Conservation (phyloP, 2,329 filamentous ascomycete genomes). For the Septoria petroselini region DNA sequence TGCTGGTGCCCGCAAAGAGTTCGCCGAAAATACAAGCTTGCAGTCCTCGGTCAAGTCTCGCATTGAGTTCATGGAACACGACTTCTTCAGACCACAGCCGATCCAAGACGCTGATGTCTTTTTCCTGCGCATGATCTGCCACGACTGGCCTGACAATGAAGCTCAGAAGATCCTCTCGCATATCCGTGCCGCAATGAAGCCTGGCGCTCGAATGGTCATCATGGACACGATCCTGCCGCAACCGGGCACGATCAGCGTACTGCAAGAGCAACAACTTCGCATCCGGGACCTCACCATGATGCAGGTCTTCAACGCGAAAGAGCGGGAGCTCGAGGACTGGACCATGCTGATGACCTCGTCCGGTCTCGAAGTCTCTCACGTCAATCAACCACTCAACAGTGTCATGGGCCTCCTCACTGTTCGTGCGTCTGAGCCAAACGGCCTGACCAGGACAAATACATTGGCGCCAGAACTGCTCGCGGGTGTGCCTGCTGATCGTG, state of each 20-base stretch:
- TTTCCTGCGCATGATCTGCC: conserved; percentile 29
- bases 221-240: conserved; percentile 28
- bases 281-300: conserved; percentile 30
- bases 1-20: conserved; percentile 17
- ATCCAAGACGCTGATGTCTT: conserved; percentile 35
- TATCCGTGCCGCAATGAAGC: conserved; percentile 21
- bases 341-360: conserved; percentile 12
- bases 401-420: conserved; percentile 24
- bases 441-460: neutral
- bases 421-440: neutral
- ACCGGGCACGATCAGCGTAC: conserved; percentile 17
- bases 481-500: neutral
- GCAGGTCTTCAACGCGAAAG: conserved; percentile 28
- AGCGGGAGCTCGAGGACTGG: conserved; percentile 30
- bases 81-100: conserved; percentile 35
- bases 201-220: conserved; percentile 29
- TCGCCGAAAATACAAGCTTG: conserved; percentile 10
- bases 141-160: conserved; percentile 32
- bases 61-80: conserved; percentile 21
- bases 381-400: conserved; percentile 21
- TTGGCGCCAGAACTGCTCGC: neutral
- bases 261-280: conserved; percentile 25
- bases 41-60: conserved; percentile 16
- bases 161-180: conserved; percentile 25
- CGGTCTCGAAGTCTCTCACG: conserved; percentile 15